Evolutionary conservation across 345 rosid species (phyloP).

Genomic region (Salix koriyanagi): DNA sequence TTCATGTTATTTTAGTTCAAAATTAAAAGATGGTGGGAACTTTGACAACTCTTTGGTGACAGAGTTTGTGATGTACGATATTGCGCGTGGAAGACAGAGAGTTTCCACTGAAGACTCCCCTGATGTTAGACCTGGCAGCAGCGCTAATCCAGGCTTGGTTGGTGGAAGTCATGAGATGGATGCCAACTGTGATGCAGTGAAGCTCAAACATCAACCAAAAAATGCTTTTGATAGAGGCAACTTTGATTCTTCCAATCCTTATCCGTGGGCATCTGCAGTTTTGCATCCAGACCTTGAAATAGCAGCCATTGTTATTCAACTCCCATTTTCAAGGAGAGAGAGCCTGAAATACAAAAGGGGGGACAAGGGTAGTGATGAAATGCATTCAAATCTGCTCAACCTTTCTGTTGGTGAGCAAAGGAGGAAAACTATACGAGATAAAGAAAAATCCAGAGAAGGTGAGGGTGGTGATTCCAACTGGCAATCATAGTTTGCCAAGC

Average conservation of each 20-base stretch:
- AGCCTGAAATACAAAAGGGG: slow-evolving; percentile 55
- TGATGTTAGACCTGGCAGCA: slow-evolving; percentile 27
- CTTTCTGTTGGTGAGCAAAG: slow-evolving; percentile 37
- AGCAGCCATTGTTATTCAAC: slow-evolving; percentile 63
- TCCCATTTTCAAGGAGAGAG: slow-evolving; percentile 67
- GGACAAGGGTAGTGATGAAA: slow-evolving; percentile 24
- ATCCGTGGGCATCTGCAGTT: slow-evolving; percentile 37
- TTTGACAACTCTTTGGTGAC: slow-evolving; percentile 52
- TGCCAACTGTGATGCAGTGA: slow-evolving; percentile 29
- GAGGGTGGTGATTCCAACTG: slow-evolving; percentile 69
- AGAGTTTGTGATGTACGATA: slow-evolving; percentile 76
- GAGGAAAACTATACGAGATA: slow-evolving; percentile 21
- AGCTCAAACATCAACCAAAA: slow-evolving; percentile 36
- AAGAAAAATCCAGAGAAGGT: slow-evolving; percentile 31
- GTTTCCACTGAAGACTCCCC: slow-evolving; percentile 29
- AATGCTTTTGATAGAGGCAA: slow-evolving; percentile 27
- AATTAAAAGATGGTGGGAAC: slow-evolving; percentile 39
- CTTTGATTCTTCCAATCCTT: slow-evolving; percentile 33
- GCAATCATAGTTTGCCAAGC: slow-evolving; percentile 73
- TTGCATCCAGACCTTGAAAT: slow-evolving; percentile 66
- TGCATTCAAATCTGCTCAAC: slow-evolving; percentile 34
- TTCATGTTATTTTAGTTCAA: slow-evolving; percentile 57
- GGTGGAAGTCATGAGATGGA: slow-evolving; percentile 28
- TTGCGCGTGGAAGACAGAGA: slow-evolving; percentile 45
- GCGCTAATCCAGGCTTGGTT: slow-evolving; percentile 31